Evolutionary conservation across 2,329 filamentous ascomycete species (phyloP), one percentile per base, ranked within the genome.

Genomic region (Xylaria polymorpha): DNA sequence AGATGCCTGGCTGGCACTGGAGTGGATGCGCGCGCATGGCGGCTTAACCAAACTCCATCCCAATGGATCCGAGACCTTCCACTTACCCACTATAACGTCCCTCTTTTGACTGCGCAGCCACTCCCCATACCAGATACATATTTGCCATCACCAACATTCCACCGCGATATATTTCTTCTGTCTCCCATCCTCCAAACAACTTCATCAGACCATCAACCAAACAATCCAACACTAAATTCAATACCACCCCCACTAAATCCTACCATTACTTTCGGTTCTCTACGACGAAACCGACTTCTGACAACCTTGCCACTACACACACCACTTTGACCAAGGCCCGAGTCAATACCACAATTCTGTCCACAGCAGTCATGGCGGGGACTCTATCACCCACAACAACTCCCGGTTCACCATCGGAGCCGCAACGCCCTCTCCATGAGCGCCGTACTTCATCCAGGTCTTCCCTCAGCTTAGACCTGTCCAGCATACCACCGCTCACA

Each of bases 401-500:
- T 58, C 70, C 74, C 44, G 74, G 74, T 6, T 75, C 76, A 48
- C 73, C 80, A 25, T 74, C 74, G 8, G 76, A 75, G 53, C 73
- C 79, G 20, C 77, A 80, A 61, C 76, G 74, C 63, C 75, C 76
- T 61, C 72, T 77, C 51, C 71, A 79, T 74, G 74, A 79, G 79
- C 74, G 78, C 74, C 78, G 75, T 67, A 77, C 69, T 29, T 86
- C 86, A 12, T 85, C 85, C 61, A 79, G 79, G 69, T 80, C 83
- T 56, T 86, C 83, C 74, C 87, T 94, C 66, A 90, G 89, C 25
- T 86, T 96, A 76, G 92, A 95, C 78, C 87, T 95, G 55, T 91
- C 91, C 71, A 87, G 85, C 77, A 82, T 95, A 50, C 92, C 93
- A 59, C 87, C 91, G 43, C 85, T 93, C 64, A 84, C 85, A 50